These are phyloP conservation scores for Pseudopithomyces maydicus DNA, from an alignment of 2,329 filamentous ascomycete species.

Conservation along the genomic window DNA sequence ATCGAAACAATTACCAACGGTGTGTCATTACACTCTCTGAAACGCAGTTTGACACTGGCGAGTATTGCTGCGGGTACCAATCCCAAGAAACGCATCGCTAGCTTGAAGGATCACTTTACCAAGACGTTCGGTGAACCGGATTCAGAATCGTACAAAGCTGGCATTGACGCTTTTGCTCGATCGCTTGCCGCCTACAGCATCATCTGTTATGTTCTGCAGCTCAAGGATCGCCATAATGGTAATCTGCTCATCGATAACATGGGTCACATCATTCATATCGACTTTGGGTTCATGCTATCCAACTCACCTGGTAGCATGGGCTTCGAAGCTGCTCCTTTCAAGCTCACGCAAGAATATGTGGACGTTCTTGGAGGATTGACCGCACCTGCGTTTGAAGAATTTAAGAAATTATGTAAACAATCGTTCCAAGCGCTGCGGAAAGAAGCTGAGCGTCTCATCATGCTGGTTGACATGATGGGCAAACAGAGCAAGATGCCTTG, in stretches of 20 bases:
- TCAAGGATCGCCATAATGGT: constrained; percentile 86
- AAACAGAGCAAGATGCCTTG: constrained; percentile 81
- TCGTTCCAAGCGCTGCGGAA: constrained; percentile 81
- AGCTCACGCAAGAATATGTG: constrained; percentile 84
- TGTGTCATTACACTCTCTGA: constrained; percentile 83
- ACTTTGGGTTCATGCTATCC: constrained; percentile 89
- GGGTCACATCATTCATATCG: constrained; percentile 86
- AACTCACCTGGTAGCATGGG: constrained; percentile 84
- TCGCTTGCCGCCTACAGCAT: constrained; percentile 86
- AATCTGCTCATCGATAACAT: constrained; percentile 86
- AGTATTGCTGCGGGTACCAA: constrained; percentile 75
- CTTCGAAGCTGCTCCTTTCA: constrained; percentile 86
- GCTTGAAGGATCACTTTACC: constrained; percentile 79
- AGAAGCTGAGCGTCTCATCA: constrained; percentile 80
- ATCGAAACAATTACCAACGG: constrained; percentile 90
- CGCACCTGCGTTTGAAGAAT: constrained; percentile 73
- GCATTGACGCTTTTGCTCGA: constrained; percentile 78
- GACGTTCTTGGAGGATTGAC: constrained; percentile 78
- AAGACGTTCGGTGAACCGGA: constrained; percentile 76
- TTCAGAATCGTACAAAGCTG: constrained; percentile 70
- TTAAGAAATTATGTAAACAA: constrained; percentile 79
- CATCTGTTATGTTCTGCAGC: constrained; percentile 80
- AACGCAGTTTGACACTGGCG: constrained; percentile 78
- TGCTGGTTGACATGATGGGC: constrained; percentile 84
- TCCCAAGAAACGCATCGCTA: constrained; percentile 76